Conservation (phyloP, 1,284 basidiomycete species). For the Pterulicium gracile region DNA sequence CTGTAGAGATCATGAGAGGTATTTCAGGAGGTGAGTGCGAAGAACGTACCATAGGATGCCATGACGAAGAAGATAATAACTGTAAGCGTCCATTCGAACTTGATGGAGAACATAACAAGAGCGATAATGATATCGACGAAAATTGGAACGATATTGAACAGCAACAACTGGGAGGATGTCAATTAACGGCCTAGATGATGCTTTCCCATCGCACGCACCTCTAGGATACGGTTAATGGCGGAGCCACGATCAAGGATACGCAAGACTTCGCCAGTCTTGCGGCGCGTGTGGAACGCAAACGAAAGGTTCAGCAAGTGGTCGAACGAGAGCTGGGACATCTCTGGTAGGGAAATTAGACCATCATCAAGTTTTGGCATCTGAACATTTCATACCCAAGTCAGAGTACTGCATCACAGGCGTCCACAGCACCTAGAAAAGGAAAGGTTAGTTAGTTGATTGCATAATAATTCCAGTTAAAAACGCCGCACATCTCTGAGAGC, state of each 20-base stretch:
- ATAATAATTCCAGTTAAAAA: slow-evolving; percentile 1
- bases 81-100: slow-evolving; percentile 62
- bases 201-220: slow-evolving; percentile 41
- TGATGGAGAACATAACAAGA: slow-evolving; percentile 49
- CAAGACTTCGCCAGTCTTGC: slow-evolving; percentile 77
- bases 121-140: slow-evolving; percentile 70
- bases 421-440: slow-evolving; percentile 47
- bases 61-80: slow-evolving; percentile 68
- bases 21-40: slow-evolving; percentile 1
- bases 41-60: slow-evolving; percentile 53
- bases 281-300: slow-evolving; percentile 75
- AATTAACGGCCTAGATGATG: not conserved
- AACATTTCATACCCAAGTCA: slow-evolving; percentile 39
- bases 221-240: slow-evolving; percentile 75
- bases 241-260: slow-evolving; percentile 83
- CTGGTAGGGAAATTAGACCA: slow-evolving; percentile 21
- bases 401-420: slow-evolving; percentile 84
- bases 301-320: slow-evolving; percentile 75
- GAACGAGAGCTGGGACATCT: slow-evolving; percentile 73
- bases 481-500: slow-evolving; percentile 54
- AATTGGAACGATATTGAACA: slow-evolving; percentile 76
- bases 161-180: slow-evolving; percentile 34
- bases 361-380: slow-evolving; percentile 2
- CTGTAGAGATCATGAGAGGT: slow-evolving; percentile 23
- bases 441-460: slow-evolving; percentile 6